Conservation (phyloP, 2,329 filamentous ascomycete genomes). For the Claviceps fusiformis region DNA sequence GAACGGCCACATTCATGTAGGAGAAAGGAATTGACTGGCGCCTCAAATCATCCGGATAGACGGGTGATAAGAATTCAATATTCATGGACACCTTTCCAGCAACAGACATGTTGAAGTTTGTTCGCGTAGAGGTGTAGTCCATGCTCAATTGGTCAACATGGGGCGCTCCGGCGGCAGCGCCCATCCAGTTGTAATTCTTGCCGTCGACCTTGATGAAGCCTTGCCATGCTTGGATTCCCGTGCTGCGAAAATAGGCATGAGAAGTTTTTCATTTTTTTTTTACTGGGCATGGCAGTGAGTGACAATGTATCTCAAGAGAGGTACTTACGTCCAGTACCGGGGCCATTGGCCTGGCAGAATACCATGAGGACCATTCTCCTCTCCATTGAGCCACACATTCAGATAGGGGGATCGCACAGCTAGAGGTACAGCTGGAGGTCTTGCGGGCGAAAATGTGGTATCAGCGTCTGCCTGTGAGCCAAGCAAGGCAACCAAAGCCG, state of each 20-base stretch:
- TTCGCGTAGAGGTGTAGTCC: constrained; percentile 60
- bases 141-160: constrained; percentile 47
- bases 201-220: constrained; percentile 59
- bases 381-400: constrained; percentile 53
- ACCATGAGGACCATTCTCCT: constrained; percentile 48
- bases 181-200: constrained; percentile 53
- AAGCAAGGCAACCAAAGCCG: constrained; percentile 9
- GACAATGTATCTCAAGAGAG: background rate
- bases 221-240: constrained; percentile 45
- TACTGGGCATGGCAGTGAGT: background rate
- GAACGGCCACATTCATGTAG: constrained; percentile 52
- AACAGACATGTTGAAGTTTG: constrained; percentile 55
- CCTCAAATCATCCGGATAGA: constrained; percentile 51
- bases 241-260: constrained; percentile 23
- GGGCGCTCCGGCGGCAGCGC: constrained; percentile 32
- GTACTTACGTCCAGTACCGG: constrained; percentile 50
- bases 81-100: constrained; percentile 48
- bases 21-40: constrained; percentile 58
- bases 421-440: constrained; percentile 55
- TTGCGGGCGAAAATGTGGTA: constrained; percentile 49
- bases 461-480: constrained; percentile 8
- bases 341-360: constrained; percentile 58
- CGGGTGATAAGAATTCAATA: constrained; percentile 56
- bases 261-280: background rate
- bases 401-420: constrained; percentile 66